phyloP scores from a whole-genome alignment of 73 alveolate genomes.

The Effrenium voratum region DNA sequence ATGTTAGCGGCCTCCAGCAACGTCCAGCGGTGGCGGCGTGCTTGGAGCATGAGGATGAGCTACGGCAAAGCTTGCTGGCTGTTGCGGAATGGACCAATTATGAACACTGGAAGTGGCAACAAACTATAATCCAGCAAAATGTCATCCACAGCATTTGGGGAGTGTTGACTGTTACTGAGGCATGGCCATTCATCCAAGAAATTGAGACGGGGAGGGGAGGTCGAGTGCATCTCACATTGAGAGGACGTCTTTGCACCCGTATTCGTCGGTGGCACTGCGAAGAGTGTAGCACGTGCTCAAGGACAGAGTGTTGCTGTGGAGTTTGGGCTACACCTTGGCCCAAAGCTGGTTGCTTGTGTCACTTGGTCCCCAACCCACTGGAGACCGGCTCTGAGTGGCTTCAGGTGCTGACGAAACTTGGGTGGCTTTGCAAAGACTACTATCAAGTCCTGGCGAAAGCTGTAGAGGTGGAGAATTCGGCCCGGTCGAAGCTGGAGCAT shows the following conservation, averaged over 20 bases:
- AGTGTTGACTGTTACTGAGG: not conserved
- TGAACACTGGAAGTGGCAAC: not conserved
- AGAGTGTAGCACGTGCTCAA: no score
- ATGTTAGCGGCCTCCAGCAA: not conserved
- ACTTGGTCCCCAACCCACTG: no score
- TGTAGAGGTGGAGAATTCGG: not conserved
- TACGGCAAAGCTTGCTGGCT: not conserved
- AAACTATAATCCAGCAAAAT: not conserved
- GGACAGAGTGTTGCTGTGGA: no score
- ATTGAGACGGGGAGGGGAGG: no score
- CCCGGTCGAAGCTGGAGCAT: not conserved
- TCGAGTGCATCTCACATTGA: no score
- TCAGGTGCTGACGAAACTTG: not conserved
- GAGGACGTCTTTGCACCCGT: no score
- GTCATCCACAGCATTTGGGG: not conserved
- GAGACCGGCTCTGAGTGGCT: not conserved
- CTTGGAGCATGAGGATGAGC: not conserved
- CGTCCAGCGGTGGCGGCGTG: not conserved
- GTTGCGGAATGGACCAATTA: not conserved
- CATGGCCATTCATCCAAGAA: not conserved
- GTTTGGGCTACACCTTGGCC: no score
- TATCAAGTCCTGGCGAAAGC: not conserved
- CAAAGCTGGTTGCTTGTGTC: no score
- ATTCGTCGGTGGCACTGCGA: no score
- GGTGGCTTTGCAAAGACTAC: not conserved